Evolutionary conservation across 495 filamentous ascomycete genomes (phyloP).

Genomic region (Penicillium steckii): DNA sequence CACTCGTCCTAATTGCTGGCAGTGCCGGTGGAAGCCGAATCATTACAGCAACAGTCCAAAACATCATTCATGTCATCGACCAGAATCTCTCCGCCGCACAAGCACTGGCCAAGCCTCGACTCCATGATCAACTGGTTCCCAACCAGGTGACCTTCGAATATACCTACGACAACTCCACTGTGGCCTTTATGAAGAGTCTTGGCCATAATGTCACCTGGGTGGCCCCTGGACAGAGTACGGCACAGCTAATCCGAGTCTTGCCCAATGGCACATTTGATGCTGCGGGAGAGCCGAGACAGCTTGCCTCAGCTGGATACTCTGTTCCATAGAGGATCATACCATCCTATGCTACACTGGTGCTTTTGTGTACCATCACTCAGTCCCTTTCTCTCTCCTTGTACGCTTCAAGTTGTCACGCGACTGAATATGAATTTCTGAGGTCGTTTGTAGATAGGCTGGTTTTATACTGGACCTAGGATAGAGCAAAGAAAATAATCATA

Average conservation of each 20-base stretch:
- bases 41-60: slow-evolving; percentile 79
- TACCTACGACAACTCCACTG: slow-evolving; percentile 63
- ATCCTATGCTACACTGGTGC: no score
- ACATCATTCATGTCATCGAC: slow-evolving; percentile 71
- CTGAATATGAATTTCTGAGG: no score
- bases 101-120: slow-evolving; percentile 62
- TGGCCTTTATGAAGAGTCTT: slow-evolving; percentile 57
- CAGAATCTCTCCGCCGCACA: slow-evolving; percentile 54
- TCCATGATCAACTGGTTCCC: slow-evolving; percentile 85
- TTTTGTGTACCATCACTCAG: no score
- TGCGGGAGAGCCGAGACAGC: slow-evolving; percentile 75
- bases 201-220: slow-evolving; percentile 79
- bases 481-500: no score
- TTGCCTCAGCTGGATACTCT: slow-evolving; percentile 67
- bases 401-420: no score
- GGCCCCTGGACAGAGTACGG: slow-evolving; percentile 60
- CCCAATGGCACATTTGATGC: slow-evolving; percentile 76
- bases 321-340: slow-evolving; percentile 55
- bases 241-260: slow-evolving; percentile 66
- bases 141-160: slow-evolving; percentile 69
- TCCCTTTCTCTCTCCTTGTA: not conserved
- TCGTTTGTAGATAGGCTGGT: not conserved
- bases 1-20: slow-evolving; percentile 68
- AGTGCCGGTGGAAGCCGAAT: slow-evolving; percentile 87
- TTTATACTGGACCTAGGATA: no score